Evolutionary conservation across 768 basidiomycete species (phyloP), one percentile per base, ranked within the genome.

Genomic region (Steccherinum ochraceum): DNA sequence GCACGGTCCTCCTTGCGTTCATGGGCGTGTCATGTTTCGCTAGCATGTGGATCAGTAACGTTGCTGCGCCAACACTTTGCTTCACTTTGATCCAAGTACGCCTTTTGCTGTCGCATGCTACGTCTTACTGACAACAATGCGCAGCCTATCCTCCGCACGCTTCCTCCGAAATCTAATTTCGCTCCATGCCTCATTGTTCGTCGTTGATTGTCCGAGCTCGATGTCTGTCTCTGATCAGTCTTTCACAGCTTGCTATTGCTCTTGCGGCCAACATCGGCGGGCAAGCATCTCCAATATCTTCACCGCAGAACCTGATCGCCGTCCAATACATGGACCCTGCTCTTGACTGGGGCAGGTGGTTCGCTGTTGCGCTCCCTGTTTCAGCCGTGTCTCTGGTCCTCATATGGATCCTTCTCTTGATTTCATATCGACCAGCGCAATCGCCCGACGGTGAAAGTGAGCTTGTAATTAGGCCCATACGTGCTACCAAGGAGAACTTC

Each of bases 21-120:
- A 98, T 98, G 96, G 82, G 75, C 41, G 93, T 99, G 16, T 88
- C 93, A 2, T 97, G 93, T 62, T 99, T 99, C 64, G 93, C 94
- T 2, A 93, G 90, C 67, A 99, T 98, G 95, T 98, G 93, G 96
- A 98, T 99, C 61, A 93, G 91, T 68, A 98, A 99, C 63, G 96
- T 99, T 18, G 95, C 96, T 3, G 96, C 96, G 16, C 94, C 95
- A 10, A 96, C 95, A 2, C 75, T 98, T 11, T 97, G 96, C 72
- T 98, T 96, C 66, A 90, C 93, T 18, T 74, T 99, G 52, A 94
- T 98, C 64, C 86, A 87, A 64, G 93, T 94, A 68, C 52, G 81
- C 74, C n/a, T n/a, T n/a, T n/a, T n/a, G n/a, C n/a, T n/a, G n/a
- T n/a, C n/a, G n/a, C n/a, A n/a, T n/a, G n/a, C n/a, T n/a, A n/a